Conservation (phyloP, 768 basidiomycete genomes). For the Kwoniella pini region DNA sequence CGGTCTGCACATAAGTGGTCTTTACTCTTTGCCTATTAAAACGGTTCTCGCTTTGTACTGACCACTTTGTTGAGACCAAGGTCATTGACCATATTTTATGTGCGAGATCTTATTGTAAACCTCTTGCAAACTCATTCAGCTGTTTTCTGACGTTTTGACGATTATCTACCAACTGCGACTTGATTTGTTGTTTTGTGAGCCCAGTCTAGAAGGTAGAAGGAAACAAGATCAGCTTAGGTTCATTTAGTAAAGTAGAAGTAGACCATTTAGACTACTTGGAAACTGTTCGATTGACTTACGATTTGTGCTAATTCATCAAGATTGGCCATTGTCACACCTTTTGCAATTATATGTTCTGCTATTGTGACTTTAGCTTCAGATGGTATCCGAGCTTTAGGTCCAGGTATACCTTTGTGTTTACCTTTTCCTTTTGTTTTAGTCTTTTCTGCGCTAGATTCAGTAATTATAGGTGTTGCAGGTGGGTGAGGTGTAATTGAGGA, state of each 20-base stretch:
- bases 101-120: conserved; percentile 21
- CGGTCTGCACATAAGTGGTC: too few species aligned
- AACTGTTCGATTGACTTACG: conserved; percentile 16
- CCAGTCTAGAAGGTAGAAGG: conserved; percentile 24
- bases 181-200: conserved; percentile 34
- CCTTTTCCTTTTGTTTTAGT: conserved; percentile 3
- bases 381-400: conserved; percentile 22
- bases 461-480: not conserved
- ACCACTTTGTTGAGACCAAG: too few species aligned
- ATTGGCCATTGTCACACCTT: conserved; percentile 20
- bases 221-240: too few species aligned
- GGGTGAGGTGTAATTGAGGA: not conserved
- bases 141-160: conserved; percentile 33
- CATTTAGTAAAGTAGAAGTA: too few species aligned
- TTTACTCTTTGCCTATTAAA: too few species aligned
- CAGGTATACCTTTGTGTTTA: conserved; percentile 19
- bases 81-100: too few species aligned
- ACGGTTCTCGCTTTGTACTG: too few species aligned
- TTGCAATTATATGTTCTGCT: conserved; percentile 28
- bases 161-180: conserved; percentile 29
- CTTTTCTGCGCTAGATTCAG: not conserved
- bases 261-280: too few species aligned
- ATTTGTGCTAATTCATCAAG: conserved; percentile 19
- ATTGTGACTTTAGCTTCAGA: conserved; percentile 14
- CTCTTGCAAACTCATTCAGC: conserved; percentile 23